phyloP scores from a whole-genome alignment of 805 yeast species.

The Ogataea dorogensis region DNA sequence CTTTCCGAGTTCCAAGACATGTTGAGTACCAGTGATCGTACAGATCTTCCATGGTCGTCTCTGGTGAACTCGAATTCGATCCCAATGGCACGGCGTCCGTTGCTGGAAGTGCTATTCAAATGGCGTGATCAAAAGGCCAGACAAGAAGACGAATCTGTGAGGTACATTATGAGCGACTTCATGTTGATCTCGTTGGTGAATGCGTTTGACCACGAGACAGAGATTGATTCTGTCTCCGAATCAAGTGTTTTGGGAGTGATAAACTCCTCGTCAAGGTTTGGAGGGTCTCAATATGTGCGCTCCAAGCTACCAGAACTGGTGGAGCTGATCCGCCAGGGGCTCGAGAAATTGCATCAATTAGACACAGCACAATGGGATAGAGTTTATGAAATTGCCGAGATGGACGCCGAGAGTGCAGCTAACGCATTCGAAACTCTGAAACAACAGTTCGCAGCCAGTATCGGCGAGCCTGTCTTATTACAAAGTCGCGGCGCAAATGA shows the following conservation, averaged over 20 bases:
- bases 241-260: conserved; percentile 50
- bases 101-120: conserved; percentile 60
- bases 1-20: conserved; percentile 17
- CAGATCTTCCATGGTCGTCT: conserved; percentile 63
- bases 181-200: conserved; percentile 56
- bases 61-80: conserved; percentile 66
- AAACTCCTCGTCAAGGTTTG: conserved; percentile 47
- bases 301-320: conserved; percentile 56
- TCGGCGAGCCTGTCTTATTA: not conserved
- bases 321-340: conserved; percentile 46
- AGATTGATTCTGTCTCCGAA: conserved; percentile 53
- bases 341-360: conserved; percentile 35
- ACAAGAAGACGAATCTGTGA: conserved; percentile 74
- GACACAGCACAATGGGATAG: conserved; percentile 36
- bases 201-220: conserved; percentile 31
- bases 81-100: conserved; percentile 47
- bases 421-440: conserved; percentile 27
- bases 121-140: conserved; percentile 88
- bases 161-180: conserved; percentile 83
- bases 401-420: conserved; percentile 13
- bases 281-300: conserved; percentile 43
- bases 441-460: conserved; percentile 17
- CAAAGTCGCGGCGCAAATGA: not conserved
- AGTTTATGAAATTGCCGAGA: conserved; percentile 32
- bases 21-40: conserved; percentile 25